Base-by-base conservation (phyloP, 345 rosid genomes). In the Noccaea caerulescens region DNA sequence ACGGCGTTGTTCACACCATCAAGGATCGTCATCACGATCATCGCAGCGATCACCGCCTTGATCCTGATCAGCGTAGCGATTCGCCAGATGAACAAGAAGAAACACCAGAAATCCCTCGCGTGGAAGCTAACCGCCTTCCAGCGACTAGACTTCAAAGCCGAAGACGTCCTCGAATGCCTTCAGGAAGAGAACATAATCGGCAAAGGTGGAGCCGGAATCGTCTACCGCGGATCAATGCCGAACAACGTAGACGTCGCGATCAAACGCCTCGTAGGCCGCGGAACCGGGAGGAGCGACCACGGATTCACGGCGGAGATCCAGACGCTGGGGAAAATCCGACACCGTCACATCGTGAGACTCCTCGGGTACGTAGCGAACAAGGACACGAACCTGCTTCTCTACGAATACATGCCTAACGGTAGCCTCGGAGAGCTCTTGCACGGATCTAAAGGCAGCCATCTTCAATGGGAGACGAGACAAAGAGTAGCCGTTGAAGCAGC, bases 241-340 rank as follows among this genome's bases (percentile, higher is more conserved):
- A 78, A 82, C 54, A 91, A 88, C 43, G 58, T 56, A 1, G 94
- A 86, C 60, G 89, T 91, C 3, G 98, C 97, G 13, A 91, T 90
- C 59, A 93, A 93, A 76, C 78, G 83, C 0, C 75, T 93, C 9
- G 91, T 84, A 0, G 96, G 97, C 10, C 89, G 91, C 34, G 89
- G 90, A 1, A 80, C 76, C 0, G 90, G 96, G 13, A 57, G 82
- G 36, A 85, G 66, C 30, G 98, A 92, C 54, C 91, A 88, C 10
- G 96, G 98, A 1, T 92, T 92, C 85, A 85, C 90, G 2, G 98
- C 98, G 1, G 98, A 93, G 85, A 93, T 93, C 16, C 89, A 86
- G 63, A 93, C 97, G 8, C 77, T 93, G 0, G 97, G 98, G 5
- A 80, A 84, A 45, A 93, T 93, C 70, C 64, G 91, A 64, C 98